A percentile compares a stretch with the other conserved stretches of the same genome.
Evolutionary conservation across 495 filamentous ascomycete species (phyloP).

Genomic region (Polyplosphaeria fusca): DNA sequence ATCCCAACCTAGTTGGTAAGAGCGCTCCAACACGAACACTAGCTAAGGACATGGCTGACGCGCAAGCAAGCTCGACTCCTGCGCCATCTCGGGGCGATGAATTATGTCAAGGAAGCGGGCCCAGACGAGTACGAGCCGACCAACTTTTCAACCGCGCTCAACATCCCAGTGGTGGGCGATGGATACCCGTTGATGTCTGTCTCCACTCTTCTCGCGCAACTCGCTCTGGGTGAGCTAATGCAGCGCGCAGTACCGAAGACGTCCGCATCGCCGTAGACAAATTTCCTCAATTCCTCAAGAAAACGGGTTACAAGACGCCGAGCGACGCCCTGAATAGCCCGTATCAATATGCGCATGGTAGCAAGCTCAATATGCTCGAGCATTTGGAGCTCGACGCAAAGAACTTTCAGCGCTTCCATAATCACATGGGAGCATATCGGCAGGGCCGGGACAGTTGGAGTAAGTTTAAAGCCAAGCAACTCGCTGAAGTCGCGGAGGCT

Average conservation of each 20-base stretch:
- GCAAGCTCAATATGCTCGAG: no score
- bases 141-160: slow-evolving; percentile 45
- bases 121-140: slow-evolving; percentile 47
- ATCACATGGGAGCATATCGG: no score
- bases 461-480: slow-evolving; percentile 38
- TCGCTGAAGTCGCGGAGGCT: slow-evolving; percentile 53
- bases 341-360: no score
- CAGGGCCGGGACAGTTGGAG: no score
- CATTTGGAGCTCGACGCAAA: no score
- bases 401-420: no score
- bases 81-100: slow-evolving; percentile 52
- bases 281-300: no score
- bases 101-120: slow-evolving; percentile 47
- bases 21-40: neutral
- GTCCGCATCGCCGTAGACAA: no score
- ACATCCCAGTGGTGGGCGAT: slow-evolving; percentile 29
- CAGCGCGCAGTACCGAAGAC: no score
- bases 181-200: slow-evolving; percentile 9
- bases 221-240: no score
- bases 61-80: slow-evolving; percentile 39
- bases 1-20: slow-evolving; percentile 3
- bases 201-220: neutral
- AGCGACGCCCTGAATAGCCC: no score
- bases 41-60: neutral
- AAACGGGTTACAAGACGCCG: no score